Evolutionary conservation across 108 stramenopile species (phyloP), one percentile per base, ranked within the genome.

Genomic region (Nitzschia sp.): DNA sequence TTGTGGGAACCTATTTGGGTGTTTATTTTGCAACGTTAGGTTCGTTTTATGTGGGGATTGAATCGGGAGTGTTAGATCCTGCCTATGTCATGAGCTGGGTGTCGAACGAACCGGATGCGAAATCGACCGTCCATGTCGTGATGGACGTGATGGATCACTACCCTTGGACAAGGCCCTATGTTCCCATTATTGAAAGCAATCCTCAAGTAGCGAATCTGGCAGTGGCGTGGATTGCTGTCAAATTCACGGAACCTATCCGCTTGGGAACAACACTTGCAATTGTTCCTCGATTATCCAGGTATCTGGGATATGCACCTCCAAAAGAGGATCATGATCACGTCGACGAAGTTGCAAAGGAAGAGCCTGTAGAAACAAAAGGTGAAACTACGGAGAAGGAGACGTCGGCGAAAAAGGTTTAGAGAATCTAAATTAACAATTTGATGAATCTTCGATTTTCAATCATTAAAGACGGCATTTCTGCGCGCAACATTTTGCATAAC

Each of bases 241-340:
- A 98, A 59, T 92, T 97, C 59, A 95, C 96, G 3, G 97, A 98
- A 75, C 97, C 97, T 8, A 49, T 97, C 25, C 77, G 97, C 59
- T 72, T 98, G 45, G 78, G 74, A 30, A 64, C 80, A 0, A 80
- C 94, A 4, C 66, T 97, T n/a, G 78, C 79, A 8, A 46, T 95
- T n/a, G 81, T 86, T 18, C 96, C 96, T 27, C 66, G 79, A n/a
- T 23, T 85, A 23, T 71, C 76, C 6, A 53, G 71, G 32, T 62
- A 54, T 13, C 58, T 84, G 1, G 83, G 83, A 54, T 65, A 58
- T 28, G 51, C 60, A 3, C 21, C 23, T 3, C 60, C 60, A 2
- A 18, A 38, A 61, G 60, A 61, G 17, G n/a, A n/a, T n/a, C n/a
- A n/a, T n/a, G n/a, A n/a, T n/a, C 15, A 46, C 17, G 45, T 46